Evolutionary conservation across 1,284 basidiomycete species (phyloP).

Genomic region (Sporisorium reilianum): DNA sequence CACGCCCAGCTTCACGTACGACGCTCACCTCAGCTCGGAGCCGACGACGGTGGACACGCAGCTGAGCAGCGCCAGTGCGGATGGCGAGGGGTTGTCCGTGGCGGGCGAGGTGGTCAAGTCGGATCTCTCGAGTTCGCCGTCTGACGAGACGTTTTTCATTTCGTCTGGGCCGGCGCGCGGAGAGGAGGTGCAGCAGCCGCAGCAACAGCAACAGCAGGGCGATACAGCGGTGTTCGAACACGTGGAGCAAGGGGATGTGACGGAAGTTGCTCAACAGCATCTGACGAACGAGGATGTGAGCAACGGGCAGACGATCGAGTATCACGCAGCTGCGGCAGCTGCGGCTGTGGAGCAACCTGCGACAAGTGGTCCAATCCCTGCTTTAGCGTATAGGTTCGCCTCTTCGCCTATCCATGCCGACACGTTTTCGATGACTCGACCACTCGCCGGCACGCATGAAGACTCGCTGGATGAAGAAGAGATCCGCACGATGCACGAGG

Average conservation of each 20-base stretch:
- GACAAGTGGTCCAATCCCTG: slow-evolving; percentile 7
- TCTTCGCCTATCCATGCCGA: slow-evolving; percentile 22
- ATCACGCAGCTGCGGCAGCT: background rate
- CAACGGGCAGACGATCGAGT: background rate
- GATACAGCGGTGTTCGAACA: background rate
- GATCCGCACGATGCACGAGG: slow-evolving; percentile 46
- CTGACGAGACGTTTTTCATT: slow-evolving; percentile 31
- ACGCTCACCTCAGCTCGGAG: slow-evolving; percentile 28
- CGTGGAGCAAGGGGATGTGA: background rate
- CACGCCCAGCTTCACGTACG: slow-evolving; percentile 28
- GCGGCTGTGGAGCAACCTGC: background rate
- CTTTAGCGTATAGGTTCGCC: slow-evolving; percentile 19
- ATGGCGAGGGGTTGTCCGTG: slow-evolving; percentile 16
- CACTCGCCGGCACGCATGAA: slow-evolving; percentile 25
- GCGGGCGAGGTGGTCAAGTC: slow-evolving; percentile 34
- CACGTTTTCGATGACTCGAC: slow-evolving; percentile 1
- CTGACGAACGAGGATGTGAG: background rate
- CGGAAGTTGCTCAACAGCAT: background rate
- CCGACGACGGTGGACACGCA: slow-evolving; percentile 37
- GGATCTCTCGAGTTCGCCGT: slow-evolving; percentile 25
- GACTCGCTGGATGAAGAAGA: slow-evolving; percentile 39
- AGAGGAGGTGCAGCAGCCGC: background rate
- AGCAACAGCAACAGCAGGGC: background rate
- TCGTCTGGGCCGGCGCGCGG: background rate
- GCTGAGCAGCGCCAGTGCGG: slow-evolving; percentile 24